A percentile compares a stretch with the other conserved stretches of the same genome.
Evolutionary conservation across 2,329 filamentous ascomycete species (phyloP).

Genomic region (Penicillium sclerotiorum): DNA sequence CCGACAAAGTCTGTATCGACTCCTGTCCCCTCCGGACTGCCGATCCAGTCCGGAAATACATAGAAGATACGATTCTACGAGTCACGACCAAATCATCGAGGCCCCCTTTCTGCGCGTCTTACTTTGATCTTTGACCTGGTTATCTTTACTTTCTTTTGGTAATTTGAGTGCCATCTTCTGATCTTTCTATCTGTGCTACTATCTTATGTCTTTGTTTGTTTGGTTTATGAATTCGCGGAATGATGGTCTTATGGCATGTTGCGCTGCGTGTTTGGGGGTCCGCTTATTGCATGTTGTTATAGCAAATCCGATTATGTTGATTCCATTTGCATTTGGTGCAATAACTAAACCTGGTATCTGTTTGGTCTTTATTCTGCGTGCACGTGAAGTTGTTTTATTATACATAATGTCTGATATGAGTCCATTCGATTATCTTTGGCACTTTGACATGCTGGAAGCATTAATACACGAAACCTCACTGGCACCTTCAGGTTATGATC

Average conservation of each 20-base stretch:
- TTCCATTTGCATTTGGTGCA: not conserved
- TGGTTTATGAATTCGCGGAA: not conserved
- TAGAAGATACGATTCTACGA: constrained; percentile 29
- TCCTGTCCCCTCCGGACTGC: constrained; percentile 5
- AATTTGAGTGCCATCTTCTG: not conserved
- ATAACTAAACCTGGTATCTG: not conserved
- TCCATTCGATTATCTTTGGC: no score
- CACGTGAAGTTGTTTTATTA: no score
- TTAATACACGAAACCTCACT: no score
- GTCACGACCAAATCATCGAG: constrained; percentile 25
- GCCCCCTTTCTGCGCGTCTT: constrained; percentile 4
- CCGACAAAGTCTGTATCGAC: constrained; percentile 20
- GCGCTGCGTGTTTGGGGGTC: not conserved
- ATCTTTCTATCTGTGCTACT: not conserved
- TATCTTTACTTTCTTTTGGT: not conserved
- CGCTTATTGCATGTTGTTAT: not conserved
- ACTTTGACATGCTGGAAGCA: no score
- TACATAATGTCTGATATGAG: no score
- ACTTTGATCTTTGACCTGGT: not conserved
- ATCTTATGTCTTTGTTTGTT: not conserved
- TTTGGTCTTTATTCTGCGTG: not conserved
- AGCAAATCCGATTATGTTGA: not conserved
- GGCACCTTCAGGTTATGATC: no score
- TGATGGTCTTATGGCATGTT: not conserved
- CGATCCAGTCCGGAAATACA: constrained; percentile 16